phyloP scores from a whole-genome alignment of 2,329 filamentous ascomycete species.

The Mycosphaerella sp. region DNA sequence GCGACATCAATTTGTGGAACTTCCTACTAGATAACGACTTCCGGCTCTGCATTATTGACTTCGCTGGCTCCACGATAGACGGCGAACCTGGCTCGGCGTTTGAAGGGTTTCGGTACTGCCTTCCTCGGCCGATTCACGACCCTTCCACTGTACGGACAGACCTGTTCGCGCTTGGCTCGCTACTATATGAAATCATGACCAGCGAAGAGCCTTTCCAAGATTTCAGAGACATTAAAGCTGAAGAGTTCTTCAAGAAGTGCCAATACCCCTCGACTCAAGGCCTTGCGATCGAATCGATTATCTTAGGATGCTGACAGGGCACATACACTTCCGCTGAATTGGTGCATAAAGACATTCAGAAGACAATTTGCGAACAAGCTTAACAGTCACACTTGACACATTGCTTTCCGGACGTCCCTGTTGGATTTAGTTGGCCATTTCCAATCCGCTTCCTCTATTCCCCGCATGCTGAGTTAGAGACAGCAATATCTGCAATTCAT shows the following conservation, averaged over 20 bases:
- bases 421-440: too few species aligned
- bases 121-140: constrained; percentile 5
- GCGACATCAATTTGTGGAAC: constrained; percentile 13
- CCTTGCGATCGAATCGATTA: constrained; percentile 3
- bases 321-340: constrained; percentile 7
- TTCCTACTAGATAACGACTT: constrained; percentile 3
- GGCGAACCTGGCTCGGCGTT: constrained; percentile 5
- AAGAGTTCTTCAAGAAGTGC: background rate
- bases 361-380: too few species aligned
- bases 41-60: constrained; percentile 10
- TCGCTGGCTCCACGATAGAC: constrained; percentile 9
- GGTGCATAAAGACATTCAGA: background rate
- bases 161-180: constrained; percentile 10
- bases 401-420: too few species aligned
- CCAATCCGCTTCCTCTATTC: too few species aligned
- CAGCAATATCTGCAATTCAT: too few species aligned
- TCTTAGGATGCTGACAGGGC: constrained; percentile 7
- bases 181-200: constrained; percentile 9
- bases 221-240: constrained; percentile 5
- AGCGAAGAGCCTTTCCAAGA: constrained; percentile 4
- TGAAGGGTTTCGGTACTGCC: constrained; percentile 9
- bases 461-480: too few species aligned
- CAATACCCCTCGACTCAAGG: background rate
- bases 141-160: constrained; percentile 10
- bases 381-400: too few species aligned